phyloP scores from a whole-genome alignment of 2,329 filamentous ascomycete species.

The Trichoderma harzianum region DNA sequence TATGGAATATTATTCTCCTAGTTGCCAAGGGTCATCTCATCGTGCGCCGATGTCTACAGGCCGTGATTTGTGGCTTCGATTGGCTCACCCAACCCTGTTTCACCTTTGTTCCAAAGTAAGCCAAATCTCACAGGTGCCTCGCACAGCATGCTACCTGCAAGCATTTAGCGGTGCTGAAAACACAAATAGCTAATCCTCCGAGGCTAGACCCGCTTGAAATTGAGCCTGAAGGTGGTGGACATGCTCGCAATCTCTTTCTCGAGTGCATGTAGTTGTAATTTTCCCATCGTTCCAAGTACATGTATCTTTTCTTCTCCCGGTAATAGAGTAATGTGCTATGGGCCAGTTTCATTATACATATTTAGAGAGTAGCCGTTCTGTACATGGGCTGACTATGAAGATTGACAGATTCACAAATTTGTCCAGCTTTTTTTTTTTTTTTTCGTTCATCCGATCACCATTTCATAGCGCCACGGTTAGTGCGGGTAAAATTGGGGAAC shows the following conservation, averaged over 20 bases:
- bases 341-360: not conserved
- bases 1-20: not conserved
- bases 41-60: not conserved
- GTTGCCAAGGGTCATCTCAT: not conserved
- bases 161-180: not conserved
- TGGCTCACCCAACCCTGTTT: not conserved
- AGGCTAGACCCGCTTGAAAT: not conserved
- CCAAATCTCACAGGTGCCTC: not conserved
- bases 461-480: conserved; percentile 1
- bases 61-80: not conserved
- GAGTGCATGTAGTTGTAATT: not conserved
- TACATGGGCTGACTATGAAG: not conserved
- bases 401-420: not conserved
- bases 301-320: not conserved
- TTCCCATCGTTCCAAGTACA: not conserved
- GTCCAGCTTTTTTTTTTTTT: not conserved
- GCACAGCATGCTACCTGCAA: not conserved
- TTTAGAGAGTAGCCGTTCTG: not conserved
- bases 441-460: not conserved
- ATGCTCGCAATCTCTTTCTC: not conserved
- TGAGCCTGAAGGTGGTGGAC: not conserved
- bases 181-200: not conserved
- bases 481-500: conserved; percentile 7
- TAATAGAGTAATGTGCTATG: too few species aligned
- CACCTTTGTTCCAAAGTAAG: not conserved